phyloP scores from a whole-genome alignment of 495 filamentous ascomycete species.

The Geopyxis carbonaria region DNA sequence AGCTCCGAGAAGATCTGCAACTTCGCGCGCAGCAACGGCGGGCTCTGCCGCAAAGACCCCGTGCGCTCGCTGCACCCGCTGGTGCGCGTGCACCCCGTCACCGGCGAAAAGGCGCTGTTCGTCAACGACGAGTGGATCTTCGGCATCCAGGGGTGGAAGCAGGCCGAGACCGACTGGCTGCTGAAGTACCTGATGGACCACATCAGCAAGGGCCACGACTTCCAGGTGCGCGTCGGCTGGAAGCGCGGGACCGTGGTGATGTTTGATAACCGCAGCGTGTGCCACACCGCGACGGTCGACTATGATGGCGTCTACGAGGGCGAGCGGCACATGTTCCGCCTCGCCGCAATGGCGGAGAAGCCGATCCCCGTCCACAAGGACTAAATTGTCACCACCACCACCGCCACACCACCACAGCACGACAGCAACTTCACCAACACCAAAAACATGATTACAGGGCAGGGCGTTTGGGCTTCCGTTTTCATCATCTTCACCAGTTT shows the following conservation, averaged over 20 bases:
- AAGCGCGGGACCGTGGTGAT: constrained; percentile 67
- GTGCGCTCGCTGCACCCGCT: constrained; percentile 56
- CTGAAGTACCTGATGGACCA: constrained; percentile 84
- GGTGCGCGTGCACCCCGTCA: constrained; percentile 62
- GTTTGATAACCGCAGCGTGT: constrained; percentile 73
- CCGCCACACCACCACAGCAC: too few relatives aligned
- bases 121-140: constrained; percentile 77
- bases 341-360: constrained; percentile 24
- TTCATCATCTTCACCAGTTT: too few relatives aligned
- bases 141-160: constrained; percentile 40
- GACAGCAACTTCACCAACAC: too few relatives aligned
- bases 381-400: constrained; percentile 11
- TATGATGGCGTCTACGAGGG: constrained; percentile 24
- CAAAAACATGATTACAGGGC: too few relatives aligned
- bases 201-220: constrained; percentile 63
- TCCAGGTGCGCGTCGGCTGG: constrained; percentile 80
- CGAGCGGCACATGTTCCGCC: constrained; percentile 25
- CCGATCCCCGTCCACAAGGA: constrained; percentile 18
- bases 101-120: constrained; percentile 72
- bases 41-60: constrained; percentile 53
- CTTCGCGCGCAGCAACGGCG: constrained; percentile 35
- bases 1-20: constrained; percentile 57
- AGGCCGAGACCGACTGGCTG: constrained; percentile 60
- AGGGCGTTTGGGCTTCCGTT: too few relatives aligned
- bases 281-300: constrained; percentile 27